Conservation (phyloP, 2,329 filamentous ascomycete genomes). For the Alternaria ventricosa region DNA sequence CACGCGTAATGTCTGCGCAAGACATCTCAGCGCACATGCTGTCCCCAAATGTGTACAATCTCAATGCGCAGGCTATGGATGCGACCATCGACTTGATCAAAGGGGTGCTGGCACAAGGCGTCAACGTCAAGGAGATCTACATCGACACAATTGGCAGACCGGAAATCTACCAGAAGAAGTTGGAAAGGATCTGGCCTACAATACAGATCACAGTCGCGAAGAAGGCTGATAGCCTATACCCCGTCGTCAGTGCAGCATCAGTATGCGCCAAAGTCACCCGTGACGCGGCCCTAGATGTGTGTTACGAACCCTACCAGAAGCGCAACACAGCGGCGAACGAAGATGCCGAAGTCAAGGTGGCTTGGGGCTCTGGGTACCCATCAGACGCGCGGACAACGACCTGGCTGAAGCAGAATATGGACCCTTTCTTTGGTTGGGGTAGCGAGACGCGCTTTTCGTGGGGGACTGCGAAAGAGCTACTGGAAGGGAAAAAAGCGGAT, state of each 20-base stretch:
- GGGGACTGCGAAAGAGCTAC: conserved; percentile 91
- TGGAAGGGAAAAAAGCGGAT: conserved; percentile 74
- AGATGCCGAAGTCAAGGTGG: conserved; percentile 48
- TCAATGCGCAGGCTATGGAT: conserved; percentile 96
- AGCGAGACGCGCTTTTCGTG: conserved; percentile 93
- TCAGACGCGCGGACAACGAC: conserved; percentile 79
- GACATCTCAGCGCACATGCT: conserved; percentile 85
- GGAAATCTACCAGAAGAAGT: conserved; percentile 79
- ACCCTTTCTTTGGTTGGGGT: conserved; percentile 95
- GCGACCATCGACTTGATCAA: conserved; percentile 84
- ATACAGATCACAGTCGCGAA: conserved; percentile 58
- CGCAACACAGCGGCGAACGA: conserved; percentile 36
- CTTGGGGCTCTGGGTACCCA: conserved; percentile 94
- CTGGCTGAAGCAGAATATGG: conserved; percentile 87
- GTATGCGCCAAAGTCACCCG: conserved; percentile 96
- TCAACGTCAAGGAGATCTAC: conserved; percentile 88
- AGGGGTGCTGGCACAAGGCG: conserved; percentile 75
- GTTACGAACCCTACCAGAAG: conserved; percentile 64
- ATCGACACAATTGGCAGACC: conserved; percentile 94
- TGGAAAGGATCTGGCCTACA: conserved; percentile 84
- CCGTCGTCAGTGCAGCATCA: conserved; percentile 89
- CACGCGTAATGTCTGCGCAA: conserved; percentile 78
- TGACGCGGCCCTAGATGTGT: conserved; percentile 83
- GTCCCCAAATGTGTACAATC: conserved; percentile 73
- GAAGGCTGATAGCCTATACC: conserved; percentile 92